Percentiles rank a stretch among this genome's conserved stretches.
These are phyloP conservation scores for Candida saitoana DNA, from an alignment of 805 yeast species.

Conservation along the genomic window DNA sequence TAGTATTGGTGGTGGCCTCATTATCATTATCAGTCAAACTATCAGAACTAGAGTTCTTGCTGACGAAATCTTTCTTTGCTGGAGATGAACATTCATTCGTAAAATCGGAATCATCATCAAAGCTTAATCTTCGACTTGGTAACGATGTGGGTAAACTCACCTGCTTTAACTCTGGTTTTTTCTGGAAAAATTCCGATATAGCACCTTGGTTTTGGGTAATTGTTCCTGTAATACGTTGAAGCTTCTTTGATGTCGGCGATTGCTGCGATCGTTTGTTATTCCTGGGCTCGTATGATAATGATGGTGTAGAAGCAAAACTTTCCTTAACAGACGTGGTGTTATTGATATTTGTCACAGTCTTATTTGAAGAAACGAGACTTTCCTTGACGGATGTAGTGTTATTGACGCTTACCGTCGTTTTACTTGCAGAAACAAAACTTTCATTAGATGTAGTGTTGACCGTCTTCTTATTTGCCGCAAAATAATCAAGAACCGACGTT, in stretches of 20 bases:
- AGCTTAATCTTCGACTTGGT: conserved; percentile 5
- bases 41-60: conserved; percentile 3
- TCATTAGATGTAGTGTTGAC: conserved; percentile 4
- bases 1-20: background rate
- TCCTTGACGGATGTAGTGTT: background rate
- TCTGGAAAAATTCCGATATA: conserved; percentile 1
- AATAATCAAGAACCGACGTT: conserved; percentile 7
- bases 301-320: background rate
- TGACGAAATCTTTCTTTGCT: conserved; percentile 7
- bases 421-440: background rate
- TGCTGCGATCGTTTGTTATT: conserved; percentile 1
- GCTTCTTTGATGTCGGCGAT: conserved; percentile 14
- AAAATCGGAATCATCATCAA: conserved; percentile 26
- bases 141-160: conserved; percentile 8
- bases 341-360: background rate
- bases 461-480: conserved; percentile 6
- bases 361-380: background rate
- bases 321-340: background rate
- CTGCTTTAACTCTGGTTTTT: conserved; percentile 4
- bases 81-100: conserved; percentile 28
- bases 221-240: conserved; percentile 5
- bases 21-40: conserved; percentile 16
- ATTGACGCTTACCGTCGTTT: background rate
- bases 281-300: background rate
- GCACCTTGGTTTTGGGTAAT: background rate